These are phyloP conservation scores for Trichoderma guizhouense DNA, from an alignment of 2,329 filamentous ascomycete species.

Conservation along the genomic window DNA sequence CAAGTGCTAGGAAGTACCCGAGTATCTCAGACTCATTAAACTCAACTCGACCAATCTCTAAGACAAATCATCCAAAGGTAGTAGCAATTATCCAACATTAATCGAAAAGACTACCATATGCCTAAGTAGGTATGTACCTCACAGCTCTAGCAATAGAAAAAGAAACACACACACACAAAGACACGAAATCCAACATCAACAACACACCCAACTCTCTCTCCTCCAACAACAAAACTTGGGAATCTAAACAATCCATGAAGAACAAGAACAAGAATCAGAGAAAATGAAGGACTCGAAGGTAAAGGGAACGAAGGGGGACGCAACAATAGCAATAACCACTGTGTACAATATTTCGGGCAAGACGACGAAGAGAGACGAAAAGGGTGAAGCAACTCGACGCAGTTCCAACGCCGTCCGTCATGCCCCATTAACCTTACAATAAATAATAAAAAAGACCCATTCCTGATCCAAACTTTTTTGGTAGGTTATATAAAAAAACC, in stretches of 20 bases:
- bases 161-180: neutral
- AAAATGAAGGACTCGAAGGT: neutral
- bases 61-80: neutral
- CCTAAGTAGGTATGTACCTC: neutral
- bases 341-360: neutral
- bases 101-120: neutral
- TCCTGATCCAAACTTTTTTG: neutral
- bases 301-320: neutral
- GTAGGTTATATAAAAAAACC: neutral
- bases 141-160: neutral
- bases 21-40: neutral
- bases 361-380: neutral
- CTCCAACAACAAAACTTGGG: neutral
- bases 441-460: neutral
- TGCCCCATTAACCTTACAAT: neutral
- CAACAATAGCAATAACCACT: neutral
- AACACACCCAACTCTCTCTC: neutral
- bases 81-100: neutral
- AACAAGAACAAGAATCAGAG: neutral
- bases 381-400: neutral
- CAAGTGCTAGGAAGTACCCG: neutral
- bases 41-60: neutral
- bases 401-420: neutral
- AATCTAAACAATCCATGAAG: neutral
- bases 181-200: neutral